phyloP scores from a whole-genome alignment of 768 basidiomycete species.

The Punctularia strigosozonata region DNA sequence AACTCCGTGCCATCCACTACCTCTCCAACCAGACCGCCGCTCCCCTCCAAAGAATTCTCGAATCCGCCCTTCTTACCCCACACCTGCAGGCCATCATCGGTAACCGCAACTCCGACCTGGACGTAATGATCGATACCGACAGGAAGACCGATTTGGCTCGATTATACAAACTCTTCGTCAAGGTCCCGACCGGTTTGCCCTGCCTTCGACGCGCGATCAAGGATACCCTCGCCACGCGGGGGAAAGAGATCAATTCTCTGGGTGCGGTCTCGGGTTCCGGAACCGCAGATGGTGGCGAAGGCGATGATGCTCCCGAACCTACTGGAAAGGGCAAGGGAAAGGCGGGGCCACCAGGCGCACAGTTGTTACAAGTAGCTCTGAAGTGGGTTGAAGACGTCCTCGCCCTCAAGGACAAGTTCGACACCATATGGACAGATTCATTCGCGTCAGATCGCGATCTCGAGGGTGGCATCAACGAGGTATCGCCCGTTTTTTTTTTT shows the following conservation, averaged over 20 bases:
- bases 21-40: slow-evolving; percentile 62
- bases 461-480: slow-evolving; percentile 79
- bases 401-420: slow-evolving; percentile 86
- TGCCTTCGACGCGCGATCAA: slow-evolving; percentile 57
- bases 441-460: slow-evolving; percentile 66
- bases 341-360: slow-evolving; percentile 27
- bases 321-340: slow-evolving; percentile 40
- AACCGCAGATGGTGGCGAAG: slow-evolving; percentile 21
- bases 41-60: slow-evolving; percentile 64
- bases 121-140: slow-evolving; percentile 76
- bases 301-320: slow-evolving; percentile 22
- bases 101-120: slow-evolving; percentile 77
- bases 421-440: slow-evolving; percentile 56
- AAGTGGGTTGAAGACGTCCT: slow-evolving; percentile 92
- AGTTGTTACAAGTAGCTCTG: slow-evolving; percentile 52
- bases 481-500: slow-evolving; percentile 19
- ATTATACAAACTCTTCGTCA: slow-evolving; percentile 63
- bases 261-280: slow-evolving; percentile 35
- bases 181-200: slow-evolving; percentile 55
- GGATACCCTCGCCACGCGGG: slow-evolving; percentile 59
- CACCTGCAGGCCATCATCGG: slow-evolving; percentile 67
- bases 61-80: slow-evolving; percentile 63
- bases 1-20: slow-evolving; percentile 77
- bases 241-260: slow-evolving; percentile 78
- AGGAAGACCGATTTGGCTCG: slow-evolving; percentile 67